These are phyloP conservation scores for Lablab purpureus DNA, from an alignment of 306 rosid genomes.

Conservation along the genomic window DNA sequence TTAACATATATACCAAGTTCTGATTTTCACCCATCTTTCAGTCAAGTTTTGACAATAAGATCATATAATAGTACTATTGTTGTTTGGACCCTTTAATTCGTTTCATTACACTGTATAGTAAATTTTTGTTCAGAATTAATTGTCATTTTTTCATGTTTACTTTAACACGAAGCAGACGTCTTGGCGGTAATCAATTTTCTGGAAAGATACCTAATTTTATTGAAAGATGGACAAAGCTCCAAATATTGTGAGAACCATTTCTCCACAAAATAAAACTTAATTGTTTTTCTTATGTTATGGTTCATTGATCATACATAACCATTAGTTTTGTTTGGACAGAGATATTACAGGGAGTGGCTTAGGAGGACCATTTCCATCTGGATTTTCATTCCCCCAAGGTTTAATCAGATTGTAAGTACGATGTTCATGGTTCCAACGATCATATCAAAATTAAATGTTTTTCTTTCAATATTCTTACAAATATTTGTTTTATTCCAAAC, in stretches of 20 bases:
- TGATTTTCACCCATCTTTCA: no score
- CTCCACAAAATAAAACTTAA: background rate
- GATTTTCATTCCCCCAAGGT: slow-evolving; percentile 48
- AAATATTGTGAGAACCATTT: slow-evolving; percentile 44
- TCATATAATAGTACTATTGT: no score
- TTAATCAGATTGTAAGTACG: slow-evolving; percentile 63
- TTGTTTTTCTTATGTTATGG: background rate
- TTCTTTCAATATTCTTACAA: no score
- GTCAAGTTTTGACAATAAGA: no score
- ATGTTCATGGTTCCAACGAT: no score
- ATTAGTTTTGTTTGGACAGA: slow-evolving; percentile 41
- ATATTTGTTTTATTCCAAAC: no score
- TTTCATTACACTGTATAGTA: no score
- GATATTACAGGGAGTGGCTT: slow-evolving; percentile 72
- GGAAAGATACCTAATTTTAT: slow-evolving; percentile 65
- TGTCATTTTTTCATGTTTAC: background rate
- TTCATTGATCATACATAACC: no score
- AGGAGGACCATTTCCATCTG: slow-evolving; percentile 72
- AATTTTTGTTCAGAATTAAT: background rate
- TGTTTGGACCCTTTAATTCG: background rate
- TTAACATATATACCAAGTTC: no score
- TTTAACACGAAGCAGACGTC: background rate
- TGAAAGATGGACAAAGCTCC: slow-evolving; percentile 54
- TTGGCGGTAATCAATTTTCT: slow-evolving; percentile 26
- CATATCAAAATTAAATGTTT: no score